Conservation (phyloP, 305 asterid genomes). For the Petunia hybrid region DNA sequence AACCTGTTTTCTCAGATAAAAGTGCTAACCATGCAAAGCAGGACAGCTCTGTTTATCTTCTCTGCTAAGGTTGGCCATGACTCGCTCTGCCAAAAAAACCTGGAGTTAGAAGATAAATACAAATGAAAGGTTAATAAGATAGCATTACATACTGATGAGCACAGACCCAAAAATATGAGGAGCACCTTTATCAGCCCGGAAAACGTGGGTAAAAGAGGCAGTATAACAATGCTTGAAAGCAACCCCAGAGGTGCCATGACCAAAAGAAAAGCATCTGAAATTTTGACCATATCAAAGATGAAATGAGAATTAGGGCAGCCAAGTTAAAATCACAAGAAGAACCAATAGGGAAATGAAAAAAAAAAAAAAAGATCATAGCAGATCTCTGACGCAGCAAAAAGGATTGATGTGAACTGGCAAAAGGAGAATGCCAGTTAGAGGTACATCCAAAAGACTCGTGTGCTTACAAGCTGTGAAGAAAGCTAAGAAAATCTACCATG, state of each 20-base stretch:
- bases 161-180: constrained; percentile 7
- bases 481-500: too few species aligned
- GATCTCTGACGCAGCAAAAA: background rate
- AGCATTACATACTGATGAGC: background rate
- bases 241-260: constrained; percentile 60
- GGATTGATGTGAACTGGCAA: background rate
- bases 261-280: constrained; percentile 59
- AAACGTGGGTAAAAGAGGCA: constrained; percentile 55
- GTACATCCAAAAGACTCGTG: too few species aligned
- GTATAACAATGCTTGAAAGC: constrained; percentile 52
- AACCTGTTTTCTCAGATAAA: constrained; percentile 15
- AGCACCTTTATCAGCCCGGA: constrained; percentile 53
- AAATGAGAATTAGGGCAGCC: constrained; percentile 14
- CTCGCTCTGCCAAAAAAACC: constrained; percentile 42
- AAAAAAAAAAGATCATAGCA: background rate
- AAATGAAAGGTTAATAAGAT: background rate
- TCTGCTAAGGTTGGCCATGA: constrained; percentile 50
- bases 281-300: background rate
- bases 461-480: too few species aligned
- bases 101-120: background rate
- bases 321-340: constrained; percentile 12
- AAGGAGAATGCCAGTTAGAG: background rate
- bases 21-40: constrained; percentile 51
- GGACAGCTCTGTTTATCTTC: constrained; percentile 43
- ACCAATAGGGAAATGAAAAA: background rate